A percentile compares a stretch with the other conserved stretches of the same genome.
Evolutionary conservation across 2,329 filamentous ascomycete genomes (phyloP).

Genomic region (Didymella glomerata): DNA sequence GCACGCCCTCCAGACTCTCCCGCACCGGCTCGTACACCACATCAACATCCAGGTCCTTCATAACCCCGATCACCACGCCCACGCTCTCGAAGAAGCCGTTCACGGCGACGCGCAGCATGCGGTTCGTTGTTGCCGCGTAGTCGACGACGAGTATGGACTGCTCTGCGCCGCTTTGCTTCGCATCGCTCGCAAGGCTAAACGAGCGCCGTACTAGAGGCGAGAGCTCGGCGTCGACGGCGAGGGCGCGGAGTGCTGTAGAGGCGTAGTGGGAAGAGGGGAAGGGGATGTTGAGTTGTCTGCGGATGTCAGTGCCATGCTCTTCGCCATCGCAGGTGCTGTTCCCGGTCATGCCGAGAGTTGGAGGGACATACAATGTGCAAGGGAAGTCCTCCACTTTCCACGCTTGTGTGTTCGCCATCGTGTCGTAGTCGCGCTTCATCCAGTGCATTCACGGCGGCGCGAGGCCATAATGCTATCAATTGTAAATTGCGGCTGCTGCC

Average conservation of each 20-base stretch:
- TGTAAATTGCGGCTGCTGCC: slow-evolving; percentile 11
- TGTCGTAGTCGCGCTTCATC: slow-evolving; percentile 17
- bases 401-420: slow-evolving; percentile 27
- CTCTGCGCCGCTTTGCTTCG: slow-evolving; percentile 24
- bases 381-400: slow-evolving; percentile 46
- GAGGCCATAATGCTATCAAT: slow-evolving; percentile 13
- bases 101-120: slow-evolving; percentile 94
- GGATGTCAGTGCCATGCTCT: background rate
- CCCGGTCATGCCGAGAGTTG: background rate
- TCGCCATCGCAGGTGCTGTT: too few relatives aligned
- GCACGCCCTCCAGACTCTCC: slow-evolving; percentile 64
- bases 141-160: slow-evolving; percentile 70
- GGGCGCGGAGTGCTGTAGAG: slow-evolving; percentile 74
- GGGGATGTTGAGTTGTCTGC: slow-evolving; percentile 77
- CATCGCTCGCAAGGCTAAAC: slow-evolving; percentile 62
- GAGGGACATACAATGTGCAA: slow-evolving; percentile 48
- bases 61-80: slow-evolving; percentile 83
- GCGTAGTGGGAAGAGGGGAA: slow-evolving; percentile 84
- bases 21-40: slow-evolving; percentile 65
- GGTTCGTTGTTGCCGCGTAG: slow-evolving; percentile 89
- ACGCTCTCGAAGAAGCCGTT: slow-evolving; percentile 96
- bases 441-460: too few relatives aligned
- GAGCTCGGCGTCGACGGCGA: slow-evolving; percentile 88
- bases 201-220: slow-evolving; percentile 81
- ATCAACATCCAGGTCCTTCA: slow-evolving; percentile 89